These are phyloP conservation scores for Actinidia polygama DNA, from an alignment of 179 eudicot species.

Conservation along the genomic window DNA sequence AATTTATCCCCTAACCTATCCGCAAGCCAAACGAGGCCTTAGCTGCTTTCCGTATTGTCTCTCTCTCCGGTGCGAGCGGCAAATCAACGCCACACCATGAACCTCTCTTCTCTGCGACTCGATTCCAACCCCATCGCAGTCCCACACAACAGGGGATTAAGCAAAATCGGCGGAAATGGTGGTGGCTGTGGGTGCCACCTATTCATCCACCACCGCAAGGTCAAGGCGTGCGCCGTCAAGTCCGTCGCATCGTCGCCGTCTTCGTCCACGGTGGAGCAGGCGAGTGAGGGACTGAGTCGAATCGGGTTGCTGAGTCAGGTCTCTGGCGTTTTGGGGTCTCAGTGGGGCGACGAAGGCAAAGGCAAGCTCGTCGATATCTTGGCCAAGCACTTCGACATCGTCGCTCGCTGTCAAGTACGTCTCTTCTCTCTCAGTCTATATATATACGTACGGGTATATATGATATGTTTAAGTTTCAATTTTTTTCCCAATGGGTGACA, in stretches of 20 bases:
- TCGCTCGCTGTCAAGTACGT: constrained; percentile 93
- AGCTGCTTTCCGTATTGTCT: not conserved
- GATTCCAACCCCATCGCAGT: constrained; percentile 27
- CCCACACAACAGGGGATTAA: constrained; percentile 5
- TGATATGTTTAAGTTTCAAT: not conserved
- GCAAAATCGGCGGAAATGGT: not conserved
- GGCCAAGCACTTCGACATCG: constrained; percentile 83
- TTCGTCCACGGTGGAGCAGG: constrained; percentile 17
- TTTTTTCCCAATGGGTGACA: not conserved
- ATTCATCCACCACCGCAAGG: not conserved
- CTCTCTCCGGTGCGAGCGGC: not conserved
- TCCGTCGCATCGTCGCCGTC: constrained; percentile 26
- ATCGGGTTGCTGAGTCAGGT: constrained; percentile 80
- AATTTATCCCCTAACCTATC: too few relatives aligned
- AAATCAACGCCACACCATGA: constrained; percentile 30
- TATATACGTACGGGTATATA: too few relatives aligned
- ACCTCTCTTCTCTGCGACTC: constrained; percentile 30
- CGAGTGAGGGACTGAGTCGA: constrained; percentile 42
- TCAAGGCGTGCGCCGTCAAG: constrained; percentile 27
- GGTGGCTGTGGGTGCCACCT: constrained; percentile 8
- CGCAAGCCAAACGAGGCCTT: too few relatives aligned
- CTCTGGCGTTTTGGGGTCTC: constrained; percentile 89
- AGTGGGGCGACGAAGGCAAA: constrained; percentile 98
- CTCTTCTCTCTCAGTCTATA: not conserved
- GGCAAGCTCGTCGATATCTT: constrained; percentile 91